Base-by-base conservation (phyloP, 225 moss, liverwort and hornwort genomes). In the Takakia lepidozioides region DNA sequence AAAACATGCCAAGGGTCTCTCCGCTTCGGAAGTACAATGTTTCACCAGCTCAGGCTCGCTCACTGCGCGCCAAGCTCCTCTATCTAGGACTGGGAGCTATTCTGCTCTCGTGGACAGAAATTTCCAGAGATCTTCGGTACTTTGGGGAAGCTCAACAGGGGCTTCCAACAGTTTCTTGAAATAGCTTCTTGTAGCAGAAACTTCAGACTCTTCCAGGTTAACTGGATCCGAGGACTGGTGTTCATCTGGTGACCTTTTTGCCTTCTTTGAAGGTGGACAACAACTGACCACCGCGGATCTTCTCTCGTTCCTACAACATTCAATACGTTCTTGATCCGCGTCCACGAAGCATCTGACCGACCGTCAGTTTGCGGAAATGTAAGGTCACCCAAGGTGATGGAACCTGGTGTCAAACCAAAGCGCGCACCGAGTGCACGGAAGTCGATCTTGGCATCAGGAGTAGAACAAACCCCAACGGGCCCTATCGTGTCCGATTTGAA, bases 291-390 rank as follows among this genome's bases (percentile, higher is more conserved):
- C 1, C 48, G 29, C 48, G 1, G 48, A 48, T 48, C 48, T 48
- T 48, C 48, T 26, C 11, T 48, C 1, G 48, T 48, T 27, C 48
- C 48, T 48, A 16, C 26, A 14, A 48, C 48, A 26, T 19, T 28
- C 48, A 48, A 48, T 13, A 18, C 48, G 13, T 48, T 15, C 48
- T 48, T 48, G 48, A 48, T 48, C 24, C 29, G 25, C 48, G 26
- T 48, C 26, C 48, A 48, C 3, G 48, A 48, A 48, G 48, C 48
- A 4, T 26, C 13, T 27, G 48, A 48, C 3, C n/a, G n/a, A n/a
- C n/a, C n/a, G n/a, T n/a, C n/a, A n/a, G n/a, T n/a, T n/a, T n/a
- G n/a, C n/a, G n/a, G n/a, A n/a, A n/a, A n/a, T n/a, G n/a, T n/a
- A n/a, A n/a, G n/a, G n/a, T n/a, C n/a, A n/a, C n/a, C n/a, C n/a